Evolutionary conservation across 129 eudicot genomes (phyloP), one percentile per base, ranked within the genome.

Genomic region (Helianthus annuus): DNA sequence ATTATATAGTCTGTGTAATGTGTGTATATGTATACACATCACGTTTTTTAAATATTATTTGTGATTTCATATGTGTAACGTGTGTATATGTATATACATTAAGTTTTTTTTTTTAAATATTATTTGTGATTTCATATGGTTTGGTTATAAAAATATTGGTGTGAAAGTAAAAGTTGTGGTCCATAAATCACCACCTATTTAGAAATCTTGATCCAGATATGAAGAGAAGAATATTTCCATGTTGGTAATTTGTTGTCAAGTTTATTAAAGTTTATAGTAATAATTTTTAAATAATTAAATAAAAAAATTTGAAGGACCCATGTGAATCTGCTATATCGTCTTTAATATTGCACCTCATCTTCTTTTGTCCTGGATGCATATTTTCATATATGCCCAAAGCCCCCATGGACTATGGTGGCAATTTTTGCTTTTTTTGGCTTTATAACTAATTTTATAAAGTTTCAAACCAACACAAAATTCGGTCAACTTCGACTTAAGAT

Each of bases 281-380:
- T 7, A 34, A 14, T 5, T 2, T 16, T 22, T 11, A 4, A 71
- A 57, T 5, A 62, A 67, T 58, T 46, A 32, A 15, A 59, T 60
- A 2, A 45, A 19, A 19, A 19, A 45, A 62, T 42, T 51, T 63
- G 68, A 40, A 70, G 72, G 72, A 68, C 77, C 72, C 81, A 78
- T 78, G 81, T 78, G 81, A 77, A 48, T 24, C 52, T 70, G 39
- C 55, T 44, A 32, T 27, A 70, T 36, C 73, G 51, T 77, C 81
- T 62, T 77, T 27, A 76, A 22, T 40, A 68, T 70, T 70, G 64
- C 71, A 62, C 76, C 81, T 52, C 81, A 24, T 27, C 63, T 51
- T 70, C 70, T 76, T 71, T 78, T 78, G 82, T 78, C 82, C n/a
- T 53, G 48, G 61, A 64, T 52, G 42, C 81, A 62, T 69, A 65